Base-by-base conservation (phyloP, 345 rosid species). In the Geranium rotundifolium region DNA sequence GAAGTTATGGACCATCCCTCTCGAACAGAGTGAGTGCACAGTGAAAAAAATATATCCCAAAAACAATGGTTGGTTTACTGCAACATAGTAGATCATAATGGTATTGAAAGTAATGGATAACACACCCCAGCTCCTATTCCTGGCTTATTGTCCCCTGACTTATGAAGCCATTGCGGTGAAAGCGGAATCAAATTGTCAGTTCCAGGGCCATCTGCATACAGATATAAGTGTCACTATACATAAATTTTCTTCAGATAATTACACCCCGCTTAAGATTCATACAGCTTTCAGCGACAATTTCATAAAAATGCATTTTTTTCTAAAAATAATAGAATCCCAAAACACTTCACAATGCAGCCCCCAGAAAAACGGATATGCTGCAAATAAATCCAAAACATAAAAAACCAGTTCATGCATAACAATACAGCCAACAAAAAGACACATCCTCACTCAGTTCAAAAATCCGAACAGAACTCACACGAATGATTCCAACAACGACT, bases 151-250 rank as follows among this genome's bases (percentile, higher is more conserved):
- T 95, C 97, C 65, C 81, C 95, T 19, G 91, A 73, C 80, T 90
- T 95, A 75, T 84, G 85, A 80, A 90, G 97, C 97, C 99, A 90
- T 76, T 95, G 99, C 0, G 97, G 99, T 64, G 97, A 95, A 62
- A 95, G 97, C 5, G 99, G 97, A 69, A 90, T 73, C 17, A 89
- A 63, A 77, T 76, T 84, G 71, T 86, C 99, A 69, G 90, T 69
- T 65, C 82, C 88, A 67, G 75, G 92, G 64, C 64, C 80, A 75
- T 88, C 99, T 93, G 87, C 85, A 85, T 16, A 75, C 71, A 64
- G 34, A 58, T 68, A 29, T 59, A 64, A 62, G 57, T 65, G 54
- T 58, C 41, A 46, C n/a, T 30, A 66, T n/a, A 58, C 57, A 69
- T 8, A 34, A 34, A 23, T 23, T 34, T 34, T 34, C 10, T 34